Evolutionary conservation across 2,329 filamentous ascomycete species (phyloP).

Genomic region (Calycina marina): DNA sequence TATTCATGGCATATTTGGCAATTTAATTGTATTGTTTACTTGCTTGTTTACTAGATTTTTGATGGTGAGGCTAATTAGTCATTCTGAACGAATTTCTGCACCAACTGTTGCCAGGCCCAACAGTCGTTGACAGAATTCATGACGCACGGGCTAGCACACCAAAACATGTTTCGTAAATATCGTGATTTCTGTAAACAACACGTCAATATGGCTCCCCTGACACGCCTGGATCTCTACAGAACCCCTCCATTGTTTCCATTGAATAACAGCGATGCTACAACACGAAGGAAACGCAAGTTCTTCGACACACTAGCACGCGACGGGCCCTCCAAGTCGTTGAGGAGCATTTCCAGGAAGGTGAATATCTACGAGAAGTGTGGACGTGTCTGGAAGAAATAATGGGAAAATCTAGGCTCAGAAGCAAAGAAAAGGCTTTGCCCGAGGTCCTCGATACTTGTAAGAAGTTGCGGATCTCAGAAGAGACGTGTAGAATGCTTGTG

Average conservation of each 20-base stretch:
- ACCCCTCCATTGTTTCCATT: constrained; percentile 2
- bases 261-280: constrained; percentile 2
- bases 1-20: too few species aligned
- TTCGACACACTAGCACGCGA: neutral
- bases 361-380: neutral
- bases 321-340: neutral
- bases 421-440: neutral
- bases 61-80: too few species aligned
- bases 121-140: too few species aligned
- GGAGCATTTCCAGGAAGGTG: neutral
- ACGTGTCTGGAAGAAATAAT: constrained; percentile 1
- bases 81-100: too few species aligned
- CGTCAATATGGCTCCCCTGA: constrained; percentile 2
- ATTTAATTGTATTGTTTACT: too few species aligned
- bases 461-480: neutral
- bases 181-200: too few species aligned
- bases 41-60: too few species aligned
- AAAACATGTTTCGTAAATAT: too few species aligned
- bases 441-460: neutral
- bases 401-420: neutral
- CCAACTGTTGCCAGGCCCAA: too few species aligned
- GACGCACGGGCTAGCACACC: too few species aligned
- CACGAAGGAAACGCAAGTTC: constrained; percentile 1
- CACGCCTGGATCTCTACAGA: constrained; percentile 1
- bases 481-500: neutral